phyloP scores from a whole-genome alignment of 768 basidiomycete species.

The Mycena indigotica region DNA sequence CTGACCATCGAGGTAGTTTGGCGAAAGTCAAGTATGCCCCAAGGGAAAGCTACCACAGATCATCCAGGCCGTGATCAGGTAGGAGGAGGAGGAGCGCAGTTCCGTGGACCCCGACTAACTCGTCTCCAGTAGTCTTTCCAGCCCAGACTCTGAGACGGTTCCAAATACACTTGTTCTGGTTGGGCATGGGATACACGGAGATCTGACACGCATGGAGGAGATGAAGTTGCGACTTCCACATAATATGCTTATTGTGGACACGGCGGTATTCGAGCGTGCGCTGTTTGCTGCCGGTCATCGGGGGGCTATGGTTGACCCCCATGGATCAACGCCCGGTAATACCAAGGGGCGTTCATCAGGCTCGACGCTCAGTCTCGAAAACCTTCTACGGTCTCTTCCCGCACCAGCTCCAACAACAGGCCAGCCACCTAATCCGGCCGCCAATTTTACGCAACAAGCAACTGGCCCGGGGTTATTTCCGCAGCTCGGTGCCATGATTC shows the following conservation, averaged over 20 bases:
- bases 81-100: constrained; percentile 14
- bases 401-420: constrained; percentile 35
- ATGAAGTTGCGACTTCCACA: constrained; percentile 81
- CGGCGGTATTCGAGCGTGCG: constrained; percentile 60
- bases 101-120: neutral
- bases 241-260: constrained; percentile 72
- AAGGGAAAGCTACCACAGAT: constrained; percentile 73
- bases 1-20: constrained; percentile 53
- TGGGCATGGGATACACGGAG: constrained; percentile 56
- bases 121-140: constrained; percentile 62
- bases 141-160: constrained; percentile 74
- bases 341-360: constrained; percentile 53
- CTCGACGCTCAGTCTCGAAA: constrained; percentile 63
- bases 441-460: constrained; percentile 8
- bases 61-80: constrained; percentile 76
- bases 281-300: constrained; percentile 62
- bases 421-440: constrained; percentile 15
- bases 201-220: constrained; percentile 68
- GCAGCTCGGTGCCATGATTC: constrained; percentile 21
- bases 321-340: constrained; percentile 33
- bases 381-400: constrained; percentile 62
- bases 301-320: constrained; percentile 62
- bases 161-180: constrained; percentile 74
- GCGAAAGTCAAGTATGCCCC: constrained; percentile 69
- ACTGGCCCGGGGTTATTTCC: constrained; percentile 12